Conservation (phyloP, 1,284 basidiomycete genomes). For the Pascua sp. region DNA sequence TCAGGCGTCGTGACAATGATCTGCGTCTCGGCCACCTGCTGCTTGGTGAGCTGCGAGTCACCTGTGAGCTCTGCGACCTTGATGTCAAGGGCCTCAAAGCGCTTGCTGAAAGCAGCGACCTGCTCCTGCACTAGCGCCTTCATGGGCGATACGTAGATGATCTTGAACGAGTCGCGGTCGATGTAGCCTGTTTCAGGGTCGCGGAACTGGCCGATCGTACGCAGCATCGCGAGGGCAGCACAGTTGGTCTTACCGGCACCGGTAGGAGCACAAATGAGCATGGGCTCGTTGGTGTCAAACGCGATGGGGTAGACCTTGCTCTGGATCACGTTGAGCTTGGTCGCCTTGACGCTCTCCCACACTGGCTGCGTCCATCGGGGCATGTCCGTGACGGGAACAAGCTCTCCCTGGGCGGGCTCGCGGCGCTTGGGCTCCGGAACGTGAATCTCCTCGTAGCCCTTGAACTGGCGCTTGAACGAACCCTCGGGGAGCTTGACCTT, state of each 20-base stretch:
- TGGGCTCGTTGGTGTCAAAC: slow-evolving; percentile 90
- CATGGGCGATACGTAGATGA: slow-evolving; percentile 98
- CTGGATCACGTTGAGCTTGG: slow-evolving; percentile 80
- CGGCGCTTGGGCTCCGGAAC: slow-evolving; percentile 89
- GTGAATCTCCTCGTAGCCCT: slow-evolving; percentile 98
- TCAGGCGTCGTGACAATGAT: slow-evolving; percentile 99
- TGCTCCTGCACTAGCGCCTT: slow-evolving; percentile 97
- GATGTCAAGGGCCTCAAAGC: slow-evolving; percentile 77
- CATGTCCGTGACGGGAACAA: slow-evolving; percentile 71
- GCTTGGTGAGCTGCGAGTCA: slow-evolving; percentile 96
- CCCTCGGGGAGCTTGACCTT: slow-evolving; percentile 97
- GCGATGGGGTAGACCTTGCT: slow-evolving; percentile 89
- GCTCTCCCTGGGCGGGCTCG: slow-evolving; percentile 59
- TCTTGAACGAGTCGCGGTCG: slow-evolving; percentile 89
- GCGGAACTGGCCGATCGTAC: slow-evolving; percentile 79
- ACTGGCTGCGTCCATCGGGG: slow-evolving; percentile 85
- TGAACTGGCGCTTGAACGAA: slow-evolving; percentile 93
- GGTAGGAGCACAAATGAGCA: slow-evolving; percentile 95
- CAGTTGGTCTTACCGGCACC: slow-evolving; percentile 99
- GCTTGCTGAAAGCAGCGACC: slow-evolving; percentile 87
- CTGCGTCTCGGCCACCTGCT: slow-evolving; percentile 94
- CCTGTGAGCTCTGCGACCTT: slow-evolving; percentile 94
- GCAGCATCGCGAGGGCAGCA: slow-evolving; percentile 88
- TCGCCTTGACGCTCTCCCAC: slow-evolving; percentile 59
- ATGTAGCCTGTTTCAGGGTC: slow-evolving; percentile 79